Evolutionary conservation across 441 rosid species (phyloP).

Genomic region (Gossypium davidsonii): DNA sequence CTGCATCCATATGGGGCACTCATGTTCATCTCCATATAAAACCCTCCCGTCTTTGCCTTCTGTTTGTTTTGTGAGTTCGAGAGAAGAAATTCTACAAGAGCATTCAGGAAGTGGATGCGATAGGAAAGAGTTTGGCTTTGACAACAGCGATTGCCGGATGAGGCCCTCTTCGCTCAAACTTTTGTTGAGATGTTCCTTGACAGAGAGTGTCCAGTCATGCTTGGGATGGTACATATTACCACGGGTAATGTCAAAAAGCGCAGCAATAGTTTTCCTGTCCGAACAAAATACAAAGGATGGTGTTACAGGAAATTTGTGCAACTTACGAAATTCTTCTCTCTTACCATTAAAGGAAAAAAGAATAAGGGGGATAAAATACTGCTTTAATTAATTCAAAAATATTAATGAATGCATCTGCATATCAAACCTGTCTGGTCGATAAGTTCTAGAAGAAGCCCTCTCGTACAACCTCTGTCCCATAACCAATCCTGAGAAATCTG

Average conservation of each 20-base stretch:
- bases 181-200: conserved; percentile 70
- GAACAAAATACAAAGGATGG: conserved; percentile 7
- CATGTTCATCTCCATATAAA: conserved; percentile 77
- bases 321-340: no score
- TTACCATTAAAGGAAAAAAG: not conserved
- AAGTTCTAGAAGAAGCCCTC: conserved; percentile 71
- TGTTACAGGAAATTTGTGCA: not conserved
- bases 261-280: conserved; percentile 63
- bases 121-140: conserved; percentile 63
- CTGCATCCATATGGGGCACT: conserved; percentile 86
- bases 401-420: not conserved
- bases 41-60: conserved; percentile 46
- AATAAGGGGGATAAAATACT: not conserved
- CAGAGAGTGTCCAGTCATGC: conserved; percentile 62
- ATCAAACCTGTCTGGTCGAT: conserved; percentile 76
- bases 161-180: conserved; percentile 78
- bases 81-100: conserved; percentile 66
- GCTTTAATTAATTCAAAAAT: not conserved
- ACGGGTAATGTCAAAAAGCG: conserved; percentile 46
- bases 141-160: conserved; percentile 52
- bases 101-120: conserved; percentile 97
- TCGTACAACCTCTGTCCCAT: conserved; percentile 96
- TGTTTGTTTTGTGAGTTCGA: conserved; percentile 28
- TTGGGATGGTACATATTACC: conserved; percentile 74
- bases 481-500: conserved; percentile 92